Conservation (phyloP, 306 rosid genomes). For the Cicer pinnatifidum region DNA sequence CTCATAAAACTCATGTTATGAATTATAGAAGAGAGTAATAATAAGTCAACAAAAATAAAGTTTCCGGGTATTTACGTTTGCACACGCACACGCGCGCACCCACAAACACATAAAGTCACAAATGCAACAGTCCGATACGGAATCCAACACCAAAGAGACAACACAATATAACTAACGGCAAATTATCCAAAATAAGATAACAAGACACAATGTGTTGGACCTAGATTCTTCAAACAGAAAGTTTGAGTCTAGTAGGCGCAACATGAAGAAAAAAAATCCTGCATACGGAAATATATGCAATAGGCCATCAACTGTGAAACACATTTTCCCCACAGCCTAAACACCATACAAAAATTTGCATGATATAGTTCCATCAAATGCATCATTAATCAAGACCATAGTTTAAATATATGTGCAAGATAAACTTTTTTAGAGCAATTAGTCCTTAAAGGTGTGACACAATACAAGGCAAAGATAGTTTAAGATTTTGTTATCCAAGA, state of each 20-base stretch:
- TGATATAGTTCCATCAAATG: slow-evolving; percentile 28
- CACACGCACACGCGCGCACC: too few species aligned
- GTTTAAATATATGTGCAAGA: neutral
- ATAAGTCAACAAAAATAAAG: neutral
- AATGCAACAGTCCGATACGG: neutral
- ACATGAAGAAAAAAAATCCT: neutral
- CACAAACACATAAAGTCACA: neutral
- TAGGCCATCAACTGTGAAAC: slow-evolving; percentile 20
- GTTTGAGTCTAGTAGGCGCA: neutral
- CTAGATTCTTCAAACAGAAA: slow-evolving; percentile 16
- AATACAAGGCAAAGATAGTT: slow-evolving; percentile 22
- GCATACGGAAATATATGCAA: neutral
- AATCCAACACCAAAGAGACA: slow-evolving; percentile 35
- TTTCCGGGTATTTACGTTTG: too few species aligned
- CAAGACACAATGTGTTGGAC: neutral
- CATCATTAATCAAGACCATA: neutral
- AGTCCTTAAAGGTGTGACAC: neutral
- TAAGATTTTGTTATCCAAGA: neutral
- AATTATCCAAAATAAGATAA: slow-evolving; percentile 31
- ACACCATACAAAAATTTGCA: slow-evolving; percentile 23
- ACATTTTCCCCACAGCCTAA: neutral
- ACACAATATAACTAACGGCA: neutral
- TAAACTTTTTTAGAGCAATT: neutral
- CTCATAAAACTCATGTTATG: neutral
- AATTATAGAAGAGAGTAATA: slow-evolving; percentile 16